Evolutionary conservation across 805 yeast genomes (phyloP).

Genomic region (Metschnikowia koreensis): DNA sequence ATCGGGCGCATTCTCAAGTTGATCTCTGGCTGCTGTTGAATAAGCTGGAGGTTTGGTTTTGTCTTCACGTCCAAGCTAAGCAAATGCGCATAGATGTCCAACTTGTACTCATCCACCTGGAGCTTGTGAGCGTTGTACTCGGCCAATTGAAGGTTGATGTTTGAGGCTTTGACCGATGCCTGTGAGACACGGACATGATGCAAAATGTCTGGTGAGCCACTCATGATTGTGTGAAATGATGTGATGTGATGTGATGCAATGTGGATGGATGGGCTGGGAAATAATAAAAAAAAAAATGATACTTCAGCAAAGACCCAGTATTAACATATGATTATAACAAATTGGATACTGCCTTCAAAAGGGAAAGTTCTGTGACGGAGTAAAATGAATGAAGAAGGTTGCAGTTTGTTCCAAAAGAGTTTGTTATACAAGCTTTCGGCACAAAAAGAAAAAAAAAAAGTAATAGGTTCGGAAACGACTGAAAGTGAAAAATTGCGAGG

Average conservation of each 20-base stretch:
- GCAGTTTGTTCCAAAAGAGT: background rate
- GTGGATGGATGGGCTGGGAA: background rate
- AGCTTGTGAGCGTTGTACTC: slow-evolving; percentile 47
- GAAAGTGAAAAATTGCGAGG: background rate
- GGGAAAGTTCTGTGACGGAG: background rate
- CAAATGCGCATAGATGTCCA: slow-evolving; percentile 41
- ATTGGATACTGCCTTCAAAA: background rate
- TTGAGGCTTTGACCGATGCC: slow-evolving; percentile 36
- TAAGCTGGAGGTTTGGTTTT: slow-evolving; percentile 26
- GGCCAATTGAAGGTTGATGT: slow-evolving; percentile 40
- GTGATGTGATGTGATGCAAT: background rate
- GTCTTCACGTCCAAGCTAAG: slow-evolving; percentile 23
- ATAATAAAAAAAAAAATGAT: background rate
- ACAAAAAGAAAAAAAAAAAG: too few relatives aligned
- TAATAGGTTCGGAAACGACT: background rate
- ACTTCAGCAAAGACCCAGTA: background rate
- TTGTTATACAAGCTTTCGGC: too few relatives aligned
- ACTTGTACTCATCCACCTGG: slow-evolving; percentile 45
- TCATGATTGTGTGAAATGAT: slow-evolving; percentile 7
- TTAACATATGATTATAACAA: slow-evolving; percentile 1
- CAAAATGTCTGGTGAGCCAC: slow-evolving; percentile 16
- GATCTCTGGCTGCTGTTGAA: slow-evolving; percentile 47
- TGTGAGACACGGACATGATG: slow-evolving; percentile 29
- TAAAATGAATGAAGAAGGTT: background rate
- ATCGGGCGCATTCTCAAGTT: slow-evolving; percentile 44